Evolutionary conservation across 306 rosid genomes (phyloP).

Genomic region (Corylus avellana): DNA sequence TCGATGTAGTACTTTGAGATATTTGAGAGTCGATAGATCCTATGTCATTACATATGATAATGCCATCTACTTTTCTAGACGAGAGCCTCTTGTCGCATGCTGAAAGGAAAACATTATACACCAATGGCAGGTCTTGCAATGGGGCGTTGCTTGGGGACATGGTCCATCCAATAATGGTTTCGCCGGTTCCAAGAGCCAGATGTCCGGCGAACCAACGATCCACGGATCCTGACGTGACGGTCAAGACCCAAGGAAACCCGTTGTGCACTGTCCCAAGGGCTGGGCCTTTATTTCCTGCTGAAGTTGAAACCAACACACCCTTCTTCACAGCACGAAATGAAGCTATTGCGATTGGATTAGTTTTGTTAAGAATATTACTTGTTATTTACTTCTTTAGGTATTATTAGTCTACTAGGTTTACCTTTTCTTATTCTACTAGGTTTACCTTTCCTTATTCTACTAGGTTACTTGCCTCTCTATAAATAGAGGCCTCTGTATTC

Average conservation of each 20-base stretch:
- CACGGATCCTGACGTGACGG: conserved; percentile 3
- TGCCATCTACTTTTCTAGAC: neutral
- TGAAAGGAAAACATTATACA: neutral
- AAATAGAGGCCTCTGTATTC: no score
- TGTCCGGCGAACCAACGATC: neutral
- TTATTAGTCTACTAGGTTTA: no score
- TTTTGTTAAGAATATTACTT: no score
- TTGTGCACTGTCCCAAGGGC: conserved; percentile 14
- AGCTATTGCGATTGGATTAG: conserved; percentile 35
- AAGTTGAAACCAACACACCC: conserved; percentile 30
- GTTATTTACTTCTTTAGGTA: no score
- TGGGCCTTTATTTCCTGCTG: conserved; percentile 24
- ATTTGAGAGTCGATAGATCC: neutral
- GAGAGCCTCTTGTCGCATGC: neutral
- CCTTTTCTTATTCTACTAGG: no score
- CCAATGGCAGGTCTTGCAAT: neutral
- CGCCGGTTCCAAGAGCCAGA: neutral
- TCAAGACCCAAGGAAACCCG: conserved; percentile 34
- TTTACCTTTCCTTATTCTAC: no score
- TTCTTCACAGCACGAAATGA: conserved; percentile 39
- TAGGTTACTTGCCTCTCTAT: no score
- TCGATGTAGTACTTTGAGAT: no score
- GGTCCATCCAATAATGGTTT: conserved; percentile 1
- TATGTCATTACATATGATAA: neutral
- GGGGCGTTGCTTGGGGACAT: neutral